Percentiles rank a stretch among this genome's conserved stretches.
Evolutionary conservation across 1,139 yeast genomes (phyloP).

Genomic region (Wickerhamiella infanticola): DNA sequence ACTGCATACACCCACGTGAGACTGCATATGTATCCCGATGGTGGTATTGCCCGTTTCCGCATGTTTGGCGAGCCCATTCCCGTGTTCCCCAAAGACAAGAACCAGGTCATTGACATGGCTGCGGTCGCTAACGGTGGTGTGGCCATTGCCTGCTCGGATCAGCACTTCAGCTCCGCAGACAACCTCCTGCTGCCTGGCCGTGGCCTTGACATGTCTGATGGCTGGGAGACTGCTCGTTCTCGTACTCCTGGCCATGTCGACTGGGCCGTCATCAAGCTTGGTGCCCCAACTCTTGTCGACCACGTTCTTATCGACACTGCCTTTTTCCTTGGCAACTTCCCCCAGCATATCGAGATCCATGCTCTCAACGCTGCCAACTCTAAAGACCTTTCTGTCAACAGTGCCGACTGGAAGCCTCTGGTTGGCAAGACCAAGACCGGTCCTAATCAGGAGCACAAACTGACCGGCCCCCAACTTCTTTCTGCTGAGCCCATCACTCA

Average conservation of each 20-base stretch:
- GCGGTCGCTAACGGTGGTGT: slow-evolving; percentile 80
- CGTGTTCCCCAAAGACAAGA: slow-evolving; percentile 34
- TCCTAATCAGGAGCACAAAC: slow-evolving; percentile 67
- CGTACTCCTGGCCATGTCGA: slow-evolving; percentile 71
- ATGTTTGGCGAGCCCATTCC: slow-evolving; percentile 72
- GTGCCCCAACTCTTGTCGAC: slow-evolving; percentile 38
- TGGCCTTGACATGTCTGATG: slow-evolving; percentile 93
- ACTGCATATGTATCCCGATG: slow-evolving; percentile 84
- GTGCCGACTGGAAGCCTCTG: slow-evolving; percentile 42
- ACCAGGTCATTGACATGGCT: slow-evolving; percentile 53
- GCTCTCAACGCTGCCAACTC: slow-evolving; percentile 27
- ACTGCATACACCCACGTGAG: slow-evolving; percentile 61
- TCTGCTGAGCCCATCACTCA: slow-evolving; percentile 32
- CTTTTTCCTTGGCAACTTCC: slow-evolving; percentile 85
- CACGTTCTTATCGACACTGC: slow-evolving; percentile 75
- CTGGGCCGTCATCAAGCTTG: slow-evolving; percentile 76
- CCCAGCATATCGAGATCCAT: slow-evolving; percentile 55
- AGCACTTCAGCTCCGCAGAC: slow-evolving; percentile 85
- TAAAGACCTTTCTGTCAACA: slow-evolving; percentile 24
- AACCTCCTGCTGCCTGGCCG: slow-evolving; percentile 83
- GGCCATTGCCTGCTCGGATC: slow-evolving; percentile 68
- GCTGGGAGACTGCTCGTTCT: slow-evolving; percentile 95
- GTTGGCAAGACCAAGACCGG: slow-evolving; percentile 60
- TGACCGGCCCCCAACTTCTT: slow-evolving; percentile 20
- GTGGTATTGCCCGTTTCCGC: slow-evolving; percentile 91